Evolutionary conservation across 2,329 filamentous ascomycete genomes (phyloP).

Genomic region (Tolypocladium endophyticum): DNA sequence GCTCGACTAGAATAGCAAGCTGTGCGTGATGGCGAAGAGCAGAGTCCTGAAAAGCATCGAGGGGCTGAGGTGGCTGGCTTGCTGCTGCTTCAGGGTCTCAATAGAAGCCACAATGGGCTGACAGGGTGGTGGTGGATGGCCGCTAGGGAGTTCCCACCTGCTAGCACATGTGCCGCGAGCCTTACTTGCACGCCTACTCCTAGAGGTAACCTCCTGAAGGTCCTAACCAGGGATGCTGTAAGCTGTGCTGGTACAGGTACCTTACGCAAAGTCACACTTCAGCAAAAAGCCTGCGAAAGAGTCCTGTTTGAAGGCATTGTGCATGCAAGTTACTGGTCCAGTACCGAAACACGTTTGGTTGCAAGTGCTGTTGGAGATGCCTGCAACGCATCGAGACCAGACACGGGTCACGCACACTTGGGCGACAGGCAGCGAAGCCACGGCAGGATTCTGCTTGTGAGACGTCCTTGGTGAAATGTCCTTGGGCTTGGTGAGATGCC

Average conservation of each 20-base stretch:
- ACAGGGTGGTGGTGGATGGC: neutral
- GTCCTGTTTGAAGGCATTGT: no score
- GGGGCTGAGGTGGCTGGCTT: neutral
- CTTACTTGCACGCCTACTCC: no score
- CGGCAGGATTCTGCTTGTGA: neutral
- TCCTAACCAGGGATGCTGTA: no score
- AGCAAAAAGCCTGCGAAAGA: no score
- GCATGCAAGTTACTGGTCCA: no score
- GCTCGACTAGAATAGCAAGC: neutral
- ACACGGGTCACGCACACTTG: no score
- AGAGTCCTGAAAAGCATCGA: neutral
- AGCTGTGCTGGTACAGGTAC: no score
- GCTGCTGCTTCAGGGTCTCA: neutral
- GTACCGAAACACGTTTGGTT: no score
- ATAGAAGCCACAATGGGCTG: neutral
- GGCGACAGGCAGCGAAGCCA: neutral
- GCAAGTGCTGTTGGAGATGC: no score
- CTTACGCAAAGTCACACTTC: no score
- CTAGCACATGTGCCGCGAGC: no score
- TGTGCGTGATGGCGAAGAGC: neutral
- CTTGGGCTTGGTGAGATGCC: neutral
- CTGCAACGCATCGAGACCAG: no score
- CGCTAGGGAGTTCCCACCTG: neutral
- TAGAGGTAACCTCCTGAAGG: neutral
- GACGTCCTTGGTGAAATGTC: neutral